Base-by-base conservation (phyloP, 306 rosid genomes). In the Castanopsis chinensis region DNA sequence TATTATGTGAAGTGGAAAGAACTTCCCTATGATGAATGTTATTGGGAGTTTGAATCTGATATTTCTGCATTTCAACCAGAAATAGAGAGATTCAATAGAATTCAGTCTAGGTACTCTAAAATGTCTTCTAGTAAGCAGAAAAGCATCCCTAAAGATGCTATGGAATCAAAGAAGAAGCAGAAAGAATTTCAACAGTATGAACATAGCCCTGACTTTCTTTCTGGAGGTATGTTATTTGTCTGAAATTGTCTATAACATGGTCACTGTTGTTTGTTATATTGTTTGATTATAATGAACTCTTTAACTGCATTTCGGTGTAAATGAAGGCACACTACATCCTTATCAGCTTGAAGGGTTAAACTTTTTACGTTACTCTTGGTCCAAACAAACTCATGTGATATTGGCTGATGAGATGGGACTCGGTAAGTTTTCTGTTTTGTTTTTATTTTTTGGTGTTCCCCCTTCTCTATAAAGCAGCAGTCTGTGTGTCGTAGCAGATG, bases 351-450 rank as follows among this genome's bases (percentile, higher is more conserved):
- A 95, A 86, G 99, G 99, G 78, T 86, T 95, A 91, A 95, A 95
- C 87, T 95, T 95, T 88, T 83, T 95, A 74, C 93, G 98, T 55
- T 95, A 85, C 81, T 93, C 99, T 81, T 95, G 99, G 99, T 95
- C 98, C 88, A 95, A 95, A 87, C 97, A 93, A 83, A 95, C 98
- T 74, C 99, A 95, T 76, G 99, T 95, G 59, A 93, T 95, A 85
- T 97, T 95, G 81, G 99, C 99, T 82, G 99, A 95, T 77, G 99
- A 95, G 85, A 95, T 95, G 99, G 99, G 99, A 76, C 99, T 95
- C 33, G 99, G 99, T 95, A 86, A 78, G 78, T 83, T 68, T 73
- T 85, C 70, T 60, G 76, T 45, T 65, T 78, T 64, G 41, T 41
- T 6, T 76, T 74, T 64, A 17, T 76, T 74, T 78, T 58, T 77